Evolutionary conservation across 257 asterid genomes (phyloP).

Genomic region (Anisodus acutangulus): DNA sequence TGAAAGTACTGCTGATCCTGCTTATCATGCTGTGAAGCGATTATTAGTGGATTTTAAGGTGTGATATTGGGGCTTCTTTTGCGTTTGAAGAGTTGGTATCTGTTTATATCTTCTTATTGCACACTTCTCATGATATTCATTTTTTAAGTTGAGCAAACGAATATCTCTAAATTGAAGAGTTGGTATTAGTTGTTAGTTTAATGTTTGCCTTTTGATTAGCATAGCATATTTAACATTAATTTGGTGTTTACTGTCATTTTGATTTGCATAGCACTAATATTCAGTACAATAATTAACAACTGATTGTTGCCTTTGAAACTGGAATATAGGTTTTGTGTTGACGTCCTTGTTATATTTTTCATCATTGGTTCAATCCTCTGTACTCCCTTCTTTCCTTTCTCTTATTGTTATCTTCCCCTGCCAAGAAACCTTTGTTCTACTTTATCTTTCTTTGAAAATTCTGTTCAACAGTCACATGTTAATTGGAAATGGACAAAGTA

Average conservation of each 20-base stretch:
- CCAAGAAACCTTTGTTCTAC: constrained; percentile 11
- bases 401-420: neutral
- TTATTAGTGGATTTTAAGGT: constrained; percentile 80
- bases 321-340: neutral
- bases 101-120: neutral
- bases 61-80: constrained; percentile 24
- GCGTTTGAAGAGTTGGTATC: neutral
- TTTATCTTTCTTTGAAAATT: neutral
- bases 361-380: neutral
- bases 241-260: too few species aligned
- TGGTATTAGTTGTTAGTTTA: constrained; percentile 9
- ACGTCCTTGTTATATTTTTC: neutral
- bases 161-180: neutral
- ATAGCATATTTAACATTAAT: neutral
- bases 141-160: neutral
- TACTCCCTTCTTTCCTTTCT: constrained; percentile 3
- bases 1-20: constrained; percentile 92
- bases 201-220: constrained; percentile 16
- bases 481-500: neutral
- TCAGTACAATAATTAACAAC: neutral
- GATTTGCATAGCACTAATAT: neutral
- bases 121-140: neutral
- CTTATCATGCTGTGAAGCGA: constrained; percentile 75
- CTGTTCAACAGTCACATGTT: neutral
- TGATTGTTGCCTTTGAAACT: neutral